Evolutionary conservation across 495 filamentous ascomycete species (phyloP), one percentile per base, ranked within the genome.

Genomic region (Tuber borchii): DNA sequence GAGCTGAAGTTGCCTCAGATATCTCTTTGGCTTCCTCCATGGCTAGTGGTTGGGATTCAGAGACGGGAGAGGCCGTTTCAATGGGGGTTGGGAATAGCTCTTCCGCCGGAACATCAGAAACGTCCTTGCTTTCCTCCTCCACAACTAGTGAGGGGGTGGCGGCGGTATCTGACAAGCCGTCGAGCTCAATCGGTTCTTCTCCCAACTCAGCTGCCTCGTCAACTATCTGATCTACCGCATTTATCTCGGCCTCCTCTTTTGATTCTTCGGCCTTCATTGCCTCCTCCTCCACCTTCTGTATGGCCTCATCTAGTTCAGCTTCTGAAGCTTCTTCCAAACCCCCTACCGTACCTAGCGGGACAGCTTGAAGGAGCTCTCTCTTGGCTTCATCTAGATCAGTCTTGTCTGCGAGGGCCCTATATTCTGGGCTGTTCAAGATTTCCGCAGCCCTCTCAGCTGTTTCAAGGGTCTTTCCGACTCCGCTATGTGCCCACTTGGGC

Each of bases 401-500:
- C 14, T 34, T 34, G 26, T 65, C n/a, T 65, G 56, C 56, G 14
- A 76, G 48, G 43, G 80, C 74, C 76, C 79, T 84, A 77, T 87
- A 87, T 74, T 85, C 85, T 79, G 88, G 85, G 75, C 83, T 85
- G 45, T 84, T 85, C 72, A 91, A 84, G 65, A 89, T 83, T 80
- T 91, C 88, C 78, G 87, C 85, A 39, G 88, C 85, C 77, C 87
- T 87, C 72, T 87, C 86, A 9, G 87, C 85, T 9, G 85, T 87
- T 71, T 86, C 85, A 31, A 83, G 56, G 31, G 82, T 86, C 79
- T 89, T 87, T 71, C 86, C 85, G 70, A 88, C 86, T 70, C 89
- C 90, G 71, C 93, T 89, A 74, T 89, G 88, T 12, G 87, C 84
- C 85, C 92, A 90, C 80, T 90, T 89, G 43, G 88, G 84, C 68